phyloP scores from a whole-genome alignment of 164 flowering plant species.

The Stephania japonica region DNA sequence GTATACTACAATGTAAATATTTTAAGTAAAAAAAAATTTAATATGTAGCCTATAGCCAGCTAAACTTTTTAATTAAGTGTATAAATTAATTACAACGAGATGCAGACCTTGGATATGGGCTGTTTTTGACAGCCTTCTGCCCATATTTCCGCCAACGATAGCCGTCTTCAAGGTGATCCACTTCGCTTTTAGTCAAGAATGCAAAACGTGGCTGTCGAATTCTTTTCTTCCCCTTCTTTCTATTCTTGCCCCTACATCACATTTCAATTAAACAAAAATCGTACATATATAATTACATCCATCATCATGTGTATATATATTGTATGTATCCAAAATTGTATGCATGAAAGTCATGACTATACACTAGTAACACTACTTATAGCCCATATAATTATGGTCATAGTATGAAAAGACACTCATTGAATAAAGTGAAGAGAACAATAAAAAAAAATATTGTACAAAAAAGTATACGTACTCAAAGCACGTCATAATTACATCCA shows the following conservation, averaged over 20 bases:
- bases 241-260: constrained; percentile 40
- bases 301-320: too few relatives aligned
- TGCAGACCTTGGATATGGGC: constrained; percentile 79
- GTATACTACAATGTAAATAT: too few relatives aligned
- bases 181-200: constrained; percentile 81
- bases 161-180: constrained; percentile 91
- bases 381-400: background rate
- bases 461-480: background rate
- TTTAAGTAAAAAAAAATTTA: too few relatives aligned
- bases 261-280: constrained; percentile 15
- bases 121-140: constrained; percentile 90
- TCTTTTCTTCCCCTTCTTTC: constrained; percentile 61
- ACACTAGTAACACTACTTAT: background rate
- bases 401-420: too few relatives aligned
- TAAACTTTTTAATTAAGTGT: background rate
- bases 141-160: constrained; percentile 96
- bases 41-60: too few relatives aligned
- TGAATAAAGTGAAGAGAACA: background rate
- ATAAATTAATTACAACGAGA: background rate
- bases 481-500: too few relatives aligned
- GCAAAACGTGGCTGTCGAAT: constrained; percentile 71
- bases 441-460: too few relatives aligned
- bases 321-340: too few relatives aligned
- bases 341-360: background rate
- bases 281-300: too few relatives aligned